phyloP scores from a whole-genome alignment of 83 land plant species.

The Thuja plicata region DNA sequence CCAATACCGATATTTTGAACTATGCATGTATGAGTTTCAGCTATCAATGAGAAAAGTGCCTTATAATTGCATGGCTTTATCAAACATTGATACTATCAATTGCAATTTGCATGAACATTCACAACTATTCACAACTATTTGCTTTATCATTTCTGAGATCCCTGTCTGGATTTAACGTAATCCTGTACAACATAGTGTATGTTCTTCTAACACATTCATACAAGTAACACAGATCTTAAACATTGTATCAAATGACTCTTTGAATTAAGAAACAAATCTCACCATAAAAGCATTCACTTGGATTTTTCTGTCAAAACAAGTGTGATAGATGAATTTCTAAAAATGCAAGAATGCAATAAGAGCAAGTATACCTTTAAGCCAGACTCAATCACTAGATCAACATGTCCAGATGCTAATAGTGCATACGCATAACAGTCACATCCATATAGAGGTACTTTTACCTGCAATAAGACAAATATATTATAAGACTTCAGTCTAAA shows the following conservation, averaged over 20 bases:
- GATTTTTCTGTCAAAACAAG: not conserved
- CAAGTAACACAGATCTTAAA: not conserved
- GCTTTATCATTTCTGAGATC: not conserved
- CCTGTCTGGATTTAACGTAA: not conserved
- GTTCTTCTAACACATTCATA: not conserved
- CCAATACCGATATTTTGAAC: no score
- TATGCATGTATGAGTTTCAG: not conserved
- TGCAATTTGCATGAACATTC: not conserved
- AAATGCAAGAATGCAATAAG: not conserved
- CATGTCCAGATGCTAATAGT: conserved; percentile 89
- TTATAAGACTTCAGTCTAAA: not conserved
- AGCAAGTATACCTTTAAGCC: conserved; percentile 81
- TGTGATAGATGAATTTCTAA: not conserved
- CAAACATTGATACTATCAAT: not conserved
- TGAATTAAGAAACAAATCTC: not conserved
- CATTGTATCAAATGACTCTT: not conserved
- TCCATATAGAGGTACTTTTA: conserved; percentile 95
- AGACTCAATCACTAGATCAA: conserved; percentile 94
- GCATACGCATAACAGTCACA: conserved; percentile 99
- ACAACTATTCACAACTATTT: not conserved
- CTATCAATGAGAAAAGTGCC: not conserved
- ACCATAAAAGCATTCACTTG: not conserved
- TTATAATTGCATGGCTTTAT: not conserved
- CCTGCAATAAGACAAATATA: conserved; percentile 48
- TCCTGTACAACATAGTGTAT: not conserved